Evolutionary conservation across 2,329 filamentous ascomycete species (phyloP), one percentile per base, ranked within the genome.

Genomic region (Trichoderma brevicompactum): DNA sequence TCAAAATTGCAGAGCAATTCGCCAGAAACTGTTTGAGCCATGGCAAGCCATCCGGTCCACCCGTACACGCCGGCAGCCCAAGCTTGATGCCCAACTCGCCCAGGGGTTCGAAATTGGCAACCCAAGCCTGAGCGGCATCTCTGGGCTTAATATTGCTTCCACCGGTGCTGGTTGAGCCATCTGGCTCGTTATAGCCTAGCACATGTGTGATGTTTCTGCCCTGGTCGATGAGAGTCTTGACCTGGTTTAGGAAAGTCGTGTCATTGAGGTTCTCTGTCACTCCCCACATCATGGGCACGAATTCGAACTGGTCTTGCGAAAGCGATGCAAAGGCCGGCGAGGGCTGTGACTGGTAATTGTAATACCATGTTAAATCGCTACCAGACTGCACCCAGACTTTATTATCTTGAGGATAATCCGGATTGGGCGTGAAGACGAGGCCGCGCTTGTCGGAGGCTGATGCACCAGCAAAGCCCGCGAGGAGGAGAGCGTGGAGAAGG

Each of bases 211-310:
- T 86, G 68, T 89, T 87, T 68, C 79, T 75, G 6, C 82, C 82
- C 44, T 75, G 65, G 9, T 73, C 70, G 63, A 92, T 81, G 59
- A 89, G 80, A 1, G 70, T 68, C 70, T 81, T 83, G 44, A 94
- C 85, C 1, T 82, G 79, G 64, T 82, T 77, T 46, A 88, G 80
- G 75, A 94, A 94, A 0, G 81, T 79, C 0, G 83, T 87, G 72
- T 85, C 82, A 64, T 80, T 78, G 34, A 79, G 74, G 65, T 81
- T 73, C 12, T 76, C 66, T 3, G 80, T 78, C 9, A 85, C 79
- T 38, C 90, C 90, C 89, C 89, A 94, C 66, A 93, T 84, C 91
- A 93, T 92, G 58, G 92, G 91, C 1, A 94, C 87, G 75, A 92
- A 95, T 74, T 91, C 83, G 70, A 94, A 86, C 13, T 82, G 76